Evolutionary conservation across 768 basidiomycete species (phyloP).

Genomic region (Podaxis sp.): DNA sequence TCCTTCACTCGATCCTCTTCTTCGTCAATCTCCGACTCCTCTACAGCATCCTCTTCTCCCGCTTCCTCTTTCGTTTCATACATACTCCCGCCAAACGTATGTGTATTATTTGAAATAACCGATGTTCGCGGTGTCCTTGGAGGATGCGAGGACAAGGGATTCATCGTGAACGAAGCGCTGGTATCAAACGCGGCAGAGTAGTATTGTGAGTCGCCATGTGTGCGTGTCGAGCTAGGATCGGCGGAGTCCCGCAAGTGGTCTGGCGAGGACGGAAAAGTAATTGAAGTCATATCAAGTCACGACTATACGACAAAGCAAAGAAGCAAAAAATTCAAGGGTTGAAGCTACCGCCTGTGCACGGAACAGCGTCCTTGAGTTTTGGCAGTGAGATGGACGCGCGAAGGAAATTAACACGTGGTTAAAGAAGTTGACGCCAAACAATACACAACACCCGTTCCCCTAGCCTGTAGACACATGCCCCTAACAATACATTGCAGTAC

Average conservation of each 20-base stretch:
- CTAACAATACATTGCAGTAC: not conserved
- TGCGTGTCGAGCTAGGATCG: constrained; percentile 33
- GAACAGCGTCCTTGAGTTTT: not conserved
- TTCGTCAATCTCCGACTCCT: constrained; percentile 48
- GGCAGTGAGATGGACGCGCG: not conserved
- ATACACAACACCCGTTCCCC: constrained; percentile 7
- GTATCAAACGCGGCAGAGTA: constrained; percentile 62
- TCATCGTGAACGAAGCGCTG: constrained; percentile 71
- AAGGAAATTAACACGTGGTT: not conserved
- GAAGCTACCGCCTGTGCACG: not conserved
- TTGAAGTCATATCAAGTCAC: constrained; percentile 54
- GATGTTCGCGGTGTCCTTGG: constrained; percentile 73
- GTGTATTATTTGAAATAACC: constrained; percentile 34
- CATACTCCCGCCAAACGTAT: constrained; percentile 37
- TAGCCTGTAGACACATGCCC: not conserved
- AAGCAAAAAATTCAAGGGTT: not conserved
- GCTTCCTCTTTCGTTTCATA: constrained; percentile 46
- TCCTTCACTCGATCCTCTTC: constrained; percentile 44
- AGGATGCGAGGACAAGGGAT: constrained; percentile 76
- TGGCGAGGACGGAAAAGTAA: constrained; percentile 51
- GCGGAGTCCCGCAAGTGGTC: constrained; percentile 23
- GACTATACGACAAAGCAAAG: not conserved
- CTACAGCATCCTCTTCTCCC: constrained; percentile 32
- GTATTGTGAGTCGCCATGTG: constrained; percentile 43
- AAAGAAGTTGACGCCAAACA: not conserved